Percentiles rank a stretch among this genome's conserved stretches.
These are phyloP conservation scores for Botrytis sinoallii DNA, from an alignment of 2,329 filamentous ascomycete genomes.

Conservation along the genomic window DNA sequence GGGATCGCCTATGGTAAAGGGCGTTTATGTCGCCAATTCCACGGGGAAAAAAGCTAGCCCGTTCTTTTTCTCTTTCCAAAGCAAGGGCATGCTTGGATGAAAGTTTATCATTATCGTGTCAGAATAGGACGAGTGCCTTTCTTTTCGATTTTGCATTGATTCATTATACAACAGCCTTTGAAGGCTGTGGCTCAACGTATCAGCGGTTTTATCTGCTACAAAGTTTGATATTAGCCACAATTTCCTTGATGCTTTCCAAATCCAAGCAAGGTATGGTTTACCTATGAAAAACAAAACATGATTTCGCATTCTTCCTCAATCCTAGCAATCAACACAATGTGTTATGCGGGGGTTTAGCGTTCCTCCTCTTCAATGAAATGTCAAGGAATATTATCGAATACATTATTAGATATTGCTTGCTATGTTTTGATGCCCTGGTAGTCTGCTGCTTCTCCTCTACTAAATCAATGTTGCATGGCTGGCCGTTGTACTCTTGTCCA, in stretches of 20 bases:
- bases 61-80: neutral
- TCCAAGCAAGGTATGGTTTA: neutral
- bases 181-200: neutral
- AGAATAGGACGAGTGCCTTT: neutral
- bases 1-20: constrained; percentile 2
- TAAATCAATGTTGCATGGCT: neutral
- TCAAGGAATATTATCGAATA: neutral
- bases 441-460: neutral
- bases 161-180: neutral
- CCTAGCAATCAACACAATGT: constrained; percentile 1
- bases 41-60: constrained; percentile 9
- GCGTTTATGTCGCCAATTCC: constrained; percentile 5
- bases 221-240: neutral
- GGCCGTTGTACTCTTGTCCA: neutral
- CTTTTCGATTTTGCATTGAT: constrained; percentile 1
- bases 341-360: neutral
- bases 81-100: constrained; percentile 6
- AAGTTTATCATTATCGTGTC: neutral
- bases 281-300: neutral
- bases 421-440: neutral
- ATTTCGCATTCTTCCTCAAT: neutral
- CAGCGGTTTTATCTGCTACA: neutral
- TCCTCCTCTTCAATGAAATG: neutral
- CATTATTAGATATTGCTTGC: neutral
- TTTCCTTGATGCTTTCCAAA: neutral